Base-by-base conservation (phyloP, 2,329 filamentous ascomycete species). In the Hymenoscyphus fructigenus region DNA sequence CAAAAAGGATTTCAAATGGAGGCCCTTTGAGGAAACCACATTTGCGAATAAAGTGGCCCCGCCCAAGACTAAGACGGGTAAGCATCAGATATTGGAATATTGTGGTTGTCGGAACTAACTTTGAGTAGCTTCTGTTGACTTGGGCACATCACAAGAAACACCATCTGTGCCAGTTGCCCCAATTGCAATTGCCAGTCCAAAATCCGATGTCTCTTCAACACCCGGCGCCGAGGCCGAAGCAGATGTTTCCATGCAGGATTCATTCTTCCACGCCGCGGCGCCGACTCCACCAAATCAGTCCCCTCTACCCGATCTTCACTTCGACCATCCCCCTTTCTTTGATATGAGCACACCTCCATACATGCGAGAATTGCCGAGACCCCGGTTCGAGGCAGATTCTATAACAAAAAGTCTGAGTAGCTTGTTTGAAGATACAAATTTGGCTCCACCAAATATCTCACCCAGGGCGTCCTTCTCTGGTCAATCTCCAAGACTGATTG, bases 1-100 rank as follows among this genome's bases (percentile, higher is more conserved):
- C 77, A 89, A 87, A 76, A 91, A 90, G 75, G 86, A 90, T 75
- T 91, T 90, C 78, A 91, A 91, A 80, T 91, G 89, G 89, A 81
- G 87, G 61, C 83, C 87, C 0, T 90, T 90, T 70, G 87, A 88
- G 72, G 88, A 91, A 69, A 82, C 84, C 57, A 86, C 79, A 62
- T 81, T 87, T 68, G 76, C 77, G 23, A 77, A 77, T 60, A 84
- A 82, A 69, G 62, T 65, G 38, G 68, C 66, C 20, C 70, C 69
- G 34, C 38, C 70, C 5, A 73, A 69, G 60, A 60, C 64, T 53
- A 74, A 73, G 62, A 66, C 69, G 66, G 67, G 72, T 72, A 73
- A 53, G 47, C 20, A 26, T 23, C 47, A 53, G 47, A 53, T 53
- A 53, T 26, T 26, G 47, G 12, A 23, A 53, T 53, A 1, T 53